Base-by-base conservation (phyloP, 176 grass and related monocot genomes). In the Eleusine coracana region DNA sequence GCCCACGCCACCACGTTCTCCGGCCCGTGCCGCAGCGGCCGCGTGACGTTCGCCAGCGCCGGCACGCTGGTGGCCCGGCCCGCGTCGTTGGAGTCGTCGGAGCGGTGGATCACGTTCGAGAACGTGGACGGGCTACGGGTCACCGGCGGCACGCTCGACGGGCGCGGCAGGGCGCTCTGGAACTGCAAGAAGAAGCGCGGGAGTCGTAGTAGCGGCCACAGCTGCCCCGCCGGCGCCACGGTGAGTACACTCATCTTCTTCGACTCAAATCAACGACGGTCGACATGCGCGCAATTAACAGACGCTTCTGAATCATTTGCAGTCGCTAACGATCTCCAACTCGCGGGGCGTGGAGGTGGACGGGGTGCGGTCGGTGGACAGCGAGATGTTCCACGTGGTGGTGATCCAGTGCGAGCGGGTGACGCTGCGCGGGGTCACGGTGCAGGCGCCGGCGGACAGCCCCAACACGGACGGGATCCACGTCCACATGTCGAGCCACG, bases 381-480 rank as follows among this genome's bases (percentile, higher is more conserved):
- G 90, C 74, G 89, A 88, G 82, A 82, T 90, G 75, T 98, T 90
- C 88, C 96, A 98, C 76, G 56, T 89, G 25, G 96, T 98, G 58
- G 84, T 98, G 84, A 16, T 93, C 42, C 78, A 86, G 37, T 80
- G 96, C 80, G 6, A 48, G 6, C 51, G 72, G 41, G 96, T 95
- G 71, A 84, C 84, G 60, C 42, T 91, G 76, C 85, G 85, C 39
- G 84, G 91, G 49, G 76, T 95, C 23, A 87, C 70, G 54, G 90
- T 91, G 85, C 64, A 70, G 13, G 92, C 96, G 28, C 87, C 96
- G 4, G 82, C 64, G 71, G 80, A 83, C 82, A 98, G 96, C 92
- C 92, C 96, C 17, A 95, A 98, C 80, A 98, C 96, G 0, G 96
- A 98, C 51, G 96, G 96, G 41, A 91, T 98, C 63, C 96, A 98